phyloP scores from a whole-genome alignment of 805 yeast genomes.

The Grigorovia transvaalensis region DNA sequence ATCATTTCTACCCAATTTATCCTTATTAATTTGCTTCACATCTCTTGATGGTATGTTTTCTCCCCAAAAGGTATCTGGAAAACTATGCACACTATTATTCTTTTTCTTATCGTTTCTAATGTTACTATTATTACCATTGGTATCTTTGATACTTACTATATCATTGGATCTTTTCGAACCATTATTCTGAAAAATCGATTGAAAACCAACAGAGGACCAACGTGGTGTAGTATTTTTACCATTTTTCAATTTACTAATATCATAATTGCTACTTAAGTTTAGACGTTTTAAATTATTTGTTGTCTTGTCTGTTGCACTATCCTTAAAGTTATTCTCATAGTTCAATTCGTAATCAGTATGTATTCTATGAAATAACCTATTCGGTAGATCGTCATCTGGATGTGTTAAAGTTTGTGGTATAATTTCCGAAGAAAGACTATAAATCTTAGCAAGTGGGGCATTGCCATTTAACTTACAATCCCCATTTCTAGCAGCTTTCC shows the following conservation, averaged over 20 bases:
- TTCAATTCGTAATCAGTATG: not conserved
- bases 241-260: too few relatives aligned
- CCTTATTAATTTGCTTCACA: not conserved
- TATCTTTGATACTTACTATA: not conserved
- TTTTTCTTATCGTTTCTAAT: too few relatives aligned
- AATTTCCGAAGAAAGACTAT: conserved; percentile 24
- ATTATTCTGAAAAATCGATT: conserved; percentile 11
- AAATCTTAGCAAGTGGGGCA: conserved; percentile 8
- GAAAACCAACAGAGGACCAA: conserved; percentile 15
- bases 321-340: not conserved
- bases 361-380: not conserved
- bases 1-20: not conserved
- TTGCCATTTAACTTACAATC: not conserved
- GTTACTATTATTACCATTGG: not conserved
- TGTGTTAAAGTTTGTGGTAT: conserved; percentile 22
- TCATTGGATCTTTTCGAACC: conserved; percentile 4
- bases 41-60: not conserved
- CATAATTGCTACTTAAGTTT: not conserved
- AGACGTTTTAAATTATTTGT: conserved; percentile 8
- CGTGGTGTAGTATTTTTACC: conserved; percentile 2
- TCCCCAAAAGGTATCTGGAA: conserved; percentile 1
- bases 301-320: not conserved
- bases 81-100: not conserved
- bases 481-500: not conserved
- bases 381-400: conserved; percentile 13